These are phyloP conservation scores for Zygosaccharomyces lentus DNA, from an alignment of 805 yeast genomes.

Conservation along the genomic window DNA sequence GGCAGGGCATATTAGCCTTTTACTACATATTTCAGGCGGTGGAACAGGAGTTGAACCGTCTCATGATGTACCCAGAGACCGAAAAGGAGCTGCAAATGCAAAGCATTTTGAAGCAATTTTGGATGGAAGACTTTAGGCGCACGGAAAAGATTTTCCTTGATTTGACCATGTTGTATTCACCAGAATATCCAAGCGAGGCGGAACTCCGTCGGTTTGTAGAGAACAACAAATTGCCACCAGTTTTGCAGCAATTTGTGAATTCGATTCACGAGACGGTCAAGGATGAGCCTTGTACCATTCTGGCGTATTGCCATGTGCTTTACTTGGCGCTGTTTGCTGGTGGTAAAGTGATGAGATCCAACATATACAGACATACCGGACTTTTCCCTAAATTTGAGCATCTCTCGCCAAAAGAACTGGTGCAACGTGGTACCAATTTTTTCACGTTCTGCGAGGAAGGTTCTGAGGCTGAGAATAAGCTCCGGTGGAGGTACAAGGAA, in stretches of 20 bases:
- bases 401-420: constrained; percentile 57
- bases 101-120: constrained; percentile 51
- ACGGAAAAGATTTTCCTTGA: constrained; percentile 54
- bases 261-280: constrained; percentile 53
- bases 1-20: constrained; percentile 74
- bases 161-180: constrained; percentile 61
- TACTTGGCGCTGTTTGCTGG: constrained; percentile 86
- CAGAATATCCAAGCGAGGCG: constrained; percentile 29
- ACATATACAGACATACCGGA: constrained; percentile 60
- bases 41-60: constrained; percentile 47
- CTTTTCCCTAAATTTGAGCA: constrained; percentile 73
- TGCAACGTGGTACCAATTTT: constrained; percentile 61
- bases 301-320: constrained; percentile 83
- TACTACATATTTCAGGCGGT: constrained; percentile 66
- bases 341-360: constrained; percentile 67
- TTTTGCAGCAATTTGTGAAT: constrained; percentile 57
- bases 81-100: constrained; percentile 45
- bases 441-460: constrained; percentile 52
- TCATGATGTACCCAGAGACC: constrained; percentile 43
- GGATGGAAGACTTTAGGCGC: constrained; percentile 69
- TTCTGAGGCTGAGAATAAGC: constrained; percentile 58
- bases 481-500: constrained; percentile 64
- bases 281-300: constrained; percentile 63
- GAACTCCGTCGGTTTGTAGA: constrained; percentile 10
- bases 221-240: constrained; percentile 39